These are phyloP conservation scores for Ophiosphaerella narmari DNA, from an alignment of 2,329 filamentous ascomycete species.

Conservation along the genomic window DNA sequence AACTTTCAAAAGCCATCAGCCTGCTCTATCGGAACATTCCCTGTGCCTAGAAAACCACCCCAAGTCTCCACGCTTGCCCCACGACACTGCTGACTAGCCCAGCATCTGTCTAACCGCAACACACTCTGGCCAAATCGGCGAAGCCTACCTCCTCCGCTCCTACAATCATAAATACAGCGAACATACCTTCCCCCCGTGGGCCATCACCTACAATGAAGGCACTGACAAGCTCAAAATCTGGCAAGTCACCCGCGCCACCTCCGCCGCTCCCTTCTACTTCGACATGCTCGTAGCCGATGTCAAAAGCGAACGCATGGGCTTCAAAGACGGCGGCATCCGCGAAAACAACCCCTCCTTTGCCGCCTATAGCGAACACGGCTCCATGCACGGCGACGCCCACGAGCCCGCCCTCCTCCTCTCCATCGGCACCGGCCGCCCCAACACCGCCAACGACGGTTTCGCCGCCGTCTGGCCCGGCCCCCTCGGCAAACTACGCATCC, in stretches of 20 bases:
- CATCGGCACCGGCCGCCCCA: constrained; percentile 54
- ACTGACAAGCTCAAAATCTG: constrained; percentile 55
- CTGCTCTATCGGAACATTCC: background rate
- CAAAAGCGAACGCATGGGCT: constrained; percentile 41
- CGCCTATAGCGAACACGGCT: constrained; percentile 54
- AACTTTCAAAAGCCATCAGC: background rate
- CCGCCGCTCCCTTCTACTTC: constrained; percentile 59
- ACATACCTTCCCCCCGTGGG: constrained; percentile 50
- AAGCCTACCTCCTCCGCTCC: constrained; percentile 55
- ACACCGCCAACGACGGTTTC: constrained; percentile 53
- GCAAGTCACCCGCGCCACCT: constrained; percentile 58
- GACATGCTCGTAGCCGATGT: constrained; percentile 54
- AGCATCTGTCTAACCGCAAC: constrained; percentile 55
- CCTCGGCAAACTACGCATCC: constrained; percentile 46
- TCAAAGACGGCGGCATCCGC: constrained; percentile 57
- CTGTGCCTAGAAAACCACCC: no score
- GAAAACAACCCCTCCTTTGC: constrained; percentile 57
- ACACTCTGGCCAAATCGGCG: constrained; percentile 52
- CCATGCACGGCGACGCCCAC: constrained; percentile 50
- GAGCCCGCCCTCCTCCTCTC: constrained; percentile 53
- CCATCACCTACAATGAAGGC: constrained; percentile 55
- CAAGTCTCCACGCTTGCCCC: background rate
- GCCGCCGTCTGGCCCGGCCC: constrained; percentile 53
- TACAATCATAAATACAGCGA: constrained; percentile 53
- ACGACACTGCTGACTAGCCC: constrained; percentile 6